Percentiles rank a stretch among this genome's conserved stretches.
Evolutionary conservation across 1,284 basidiomycete species (phyloP).

Genomic region (Trichosporon inkin): DNA sequence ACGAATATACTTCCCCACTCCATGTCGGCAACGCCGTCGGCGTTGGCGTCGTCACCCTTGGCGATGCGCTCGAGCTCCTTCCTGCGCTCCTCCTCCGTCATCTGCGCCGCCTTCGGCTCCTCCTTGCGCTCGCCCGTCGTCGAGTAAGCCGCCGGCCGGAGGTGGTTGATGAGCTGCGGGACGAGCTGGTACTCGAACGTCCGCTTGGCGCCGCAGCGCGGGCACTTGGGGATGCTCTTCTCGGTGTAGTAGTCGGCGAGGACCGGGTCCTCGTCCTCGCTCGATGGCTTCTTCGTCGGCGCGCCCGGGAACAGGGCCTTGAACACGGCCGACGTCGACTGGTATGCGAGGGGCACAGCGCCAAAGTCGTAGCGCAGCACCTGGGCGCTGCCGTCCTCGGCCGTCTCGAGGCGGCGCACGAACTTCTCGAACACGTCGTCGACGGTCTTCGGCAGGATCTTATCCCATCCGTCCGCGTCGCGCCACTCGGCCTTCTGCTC

Average conservation of each 20-base stretch:
- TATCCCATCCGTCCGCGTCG: constrained; percentile 40
- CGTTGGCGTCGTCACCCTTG: constrained; percentile 24
- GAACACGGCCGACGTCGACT: constrained; percentile 42
- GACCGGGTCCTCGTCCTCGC: constrained; percentile 42
- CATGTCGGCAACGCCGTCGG: constrained; percentile 40
- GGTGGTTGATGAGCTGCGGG: constrained; percentile 45
- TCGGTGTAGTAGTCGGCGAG: constrained; percentile 34
- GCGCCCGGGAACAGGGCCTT: constrained; percentile 43
- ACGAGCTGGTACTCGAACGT: constrained; percentile 51
- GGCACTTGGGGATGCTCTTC: constrained; percentile 36
- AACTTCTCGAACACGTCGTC: constrained; percentile 51
- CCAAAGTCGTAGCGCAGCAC: constrained; percentile 51
- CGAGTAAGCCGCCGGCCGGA: constrained; percentile 36
- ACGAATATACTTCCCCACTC: constrained; percentile 51
- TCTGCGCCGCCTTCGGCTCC: not conserved
- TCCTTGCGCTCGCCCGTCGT: constrained; percentile 12
- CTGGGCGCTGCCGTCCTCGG: constrained; percentile 44
- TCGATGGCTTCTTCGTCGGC: constrained; percentile 22
- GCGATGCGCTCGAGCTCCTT: constrained; percentile 40
- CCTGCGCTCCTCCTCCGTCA: constrained; percentile 41
- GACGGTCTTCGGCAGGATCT: constrained; percentile 41
- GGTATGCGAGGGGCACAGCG: constrained; percentile 48
- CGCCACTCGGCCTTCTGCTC: constrained; percentile 33
- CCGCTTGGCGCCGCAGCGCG: constrained; percentile 37
- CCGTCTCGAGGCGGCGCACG: constrained; percentile 38